Percentiles rank a stretch among this genome's conserved stretches.
These are phyloP conservation scores for Psilocybe cubensis DNA, from an alignment of 768 basidiomycete genomes.

Conservation along the genomic window DNA sequence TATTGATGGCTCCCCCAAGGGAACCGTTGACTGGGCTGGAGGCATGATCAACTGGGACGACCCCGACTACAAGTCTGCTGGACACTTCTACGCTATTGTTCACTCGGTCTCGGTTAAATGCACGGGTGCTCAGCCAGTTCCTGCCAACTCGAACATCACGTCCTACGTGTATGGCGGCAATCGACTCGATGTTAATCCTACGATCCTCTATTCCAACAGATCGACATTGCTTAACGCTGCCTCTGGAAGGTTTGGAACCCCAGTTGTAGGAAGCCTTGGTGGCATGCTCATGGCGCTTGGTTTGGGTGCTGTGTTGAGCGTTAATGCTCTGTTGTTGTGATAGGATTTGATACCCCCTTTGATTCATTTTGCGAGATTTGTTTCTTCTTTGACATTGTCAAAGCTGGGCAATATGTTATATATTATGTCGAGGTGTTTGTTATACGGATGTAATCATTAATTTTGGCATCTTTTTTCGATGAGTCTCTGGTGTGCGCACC, in stretches of 20 bases:
- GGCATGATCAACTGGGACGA: constrained; percentile 84
- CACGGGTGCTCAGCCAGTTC: constrained; percentile 48
- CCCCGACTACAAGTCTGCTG: constrained; percentile 74
- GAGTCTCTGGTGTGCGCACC: no score
- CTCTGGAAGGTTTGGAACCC: constrained; percentile 19
- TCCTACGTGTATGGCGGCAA: constrained; percentile 69
- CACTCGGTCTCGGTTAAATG: constrained; percentile 68
- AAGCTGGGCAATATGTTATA: not conserved
- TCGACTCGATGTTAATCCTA: constrained; percentile 52
- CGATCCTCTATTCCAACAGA: constrained; percentile 60
- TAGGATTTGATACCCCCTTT: not conserved
- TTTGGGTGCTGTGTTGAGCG: constrained; percentile 28
- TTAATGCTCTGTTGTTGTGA: constrained; percentile 27
- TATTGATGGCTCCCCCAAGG: constrained; percentile 57
- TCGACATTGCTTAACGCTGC: constrained; percentile 58
- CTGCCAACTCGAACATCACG: constrained; percentile 49
- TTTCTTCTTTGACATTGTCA: not conserved
- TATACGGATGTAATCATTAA: not conserved
- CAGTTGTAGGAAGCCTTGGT: constrained; percentile 18
- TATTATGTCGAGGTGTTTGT: no score
- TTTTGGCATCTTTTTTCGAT: not conserved
- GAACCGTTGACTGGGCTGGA: constrained; percentile 81
- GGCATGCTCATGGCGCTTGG: constrained; percentile 24
- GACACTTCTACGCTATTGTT: constrained; percentile 73
- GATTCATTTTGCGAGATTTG: not conserved